Percentiles rank a stretch among this genome's conserved stretches.
These are phyloP conservation scores for Cylindrotheca closterium DNA, from an alignment of 108 stramenopile genomes.

Conservation along the genomic window DNA sequence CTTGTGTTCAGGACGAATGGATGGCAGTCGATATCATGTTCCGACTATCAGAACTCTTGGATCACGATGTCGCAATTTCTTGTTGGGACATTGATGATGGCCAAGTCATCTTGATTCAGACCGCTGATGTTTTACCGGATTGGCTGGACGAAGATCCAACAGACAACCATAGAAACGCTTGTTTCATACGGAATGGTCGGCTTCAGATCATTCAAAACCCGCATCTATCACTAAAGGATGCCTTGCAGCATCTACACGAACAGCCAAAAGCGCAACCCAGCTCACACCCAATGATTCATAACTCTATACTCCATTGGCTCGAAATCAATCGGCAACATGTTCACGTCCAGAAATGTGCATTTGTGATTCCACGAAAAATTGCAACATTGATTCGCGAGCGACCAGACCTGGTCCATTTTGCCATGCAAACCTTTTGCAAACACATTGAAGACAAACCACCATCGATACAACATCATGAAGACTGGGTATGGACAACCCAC, in stretches of 20 bases:
- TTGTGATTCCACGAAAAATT: slow-evolving; percentile 37
- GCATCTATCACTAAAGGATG: slow-evolving; percentile 13
- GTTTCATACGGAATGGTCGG: slow-evolving; percentile 65
- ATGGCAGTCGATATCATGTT: slow-evolving; percentile 40
- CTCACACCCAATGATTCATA: slow-evolving; percentile 39
- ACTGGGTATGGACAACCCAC: slow-evolving; percentile 50
- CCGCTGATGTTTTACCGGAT: slow-evolving; percentile 59
- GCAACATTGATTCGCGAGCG: slow-evolving; percentile 27
- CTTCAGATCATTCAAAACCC: slow-evolving; percentile 44
- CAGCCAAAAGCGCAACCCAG: neutral
- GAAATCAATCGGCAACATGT: slow-evolving; percentile 14
- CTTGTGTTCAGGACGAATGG: slow-evolving; percentile 64
- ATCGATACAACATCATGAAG: slow-evolving; percentile 14
- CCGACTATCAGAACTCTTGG: slow-evolving; percentile 34
- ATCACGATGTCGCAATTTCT: slow-evolving; percentile 40
- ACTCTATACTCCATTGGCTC: slow-evolving; percentile 41
- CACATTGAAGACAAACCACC: slow-evolving; percentile 1
- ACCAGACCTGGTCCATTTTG: slow-evolving; percentile 36
- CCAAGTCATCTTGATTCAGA: slow-evolving; percentile 69
- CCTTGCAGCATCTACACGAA: slow-evolving; percentile 1
- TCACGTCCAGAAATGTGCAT: slow-evolving; percentile 21
- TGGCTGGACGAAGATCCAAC: slow-evolving; percentile 73
- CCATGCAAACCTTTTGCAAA: slow-evolving; percentile 34
- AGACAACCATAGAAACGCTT: slow-evolving; percentile 43
- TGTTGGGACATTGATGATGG: slow-evolving; percentile 78